Conservation (phyloP, 768 basidiomycete species). For the Termitomyces heimii region DNA sequence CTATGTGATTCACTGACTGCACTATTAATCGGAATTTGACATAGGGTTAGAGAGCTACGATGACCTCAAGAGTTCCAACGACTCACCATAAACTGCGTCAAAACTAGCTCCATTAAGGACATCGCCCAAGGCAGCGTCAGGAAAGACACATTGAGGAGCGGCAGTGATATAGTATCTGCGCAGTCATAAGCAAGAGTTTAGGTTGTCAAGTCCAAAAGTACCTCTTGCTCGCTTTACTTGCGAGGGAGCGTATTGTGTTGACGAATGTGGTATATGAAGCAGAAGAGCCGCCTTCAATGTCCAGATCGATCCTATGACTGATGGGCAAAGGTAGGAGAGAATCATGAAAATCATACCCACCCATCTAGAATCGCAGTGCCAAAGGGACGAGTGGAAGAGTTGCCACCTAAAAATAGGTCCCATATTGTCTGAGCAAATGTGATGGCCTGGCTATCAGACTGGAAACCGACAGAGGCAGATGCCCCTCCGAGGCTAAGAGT, state of each 20-base stretch:
- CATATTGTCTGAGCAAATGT: constrained; percentile 65
- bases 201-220: constrained; percentile 17
- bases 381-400: constrained; percentile 58
- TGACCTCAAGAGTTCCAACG: background rate
- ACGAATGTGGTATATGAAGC: constrained; percentile 49
- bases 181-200: background rate
- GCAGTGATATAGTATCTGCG: constrained; percentile 60
- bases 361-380: constrained; percentile 69
- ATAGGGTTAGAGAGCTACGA: background rate
- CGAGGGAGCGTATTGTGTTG: constrained; percentile 46
- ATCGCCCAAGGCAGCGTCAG: constrained; percentile 53
- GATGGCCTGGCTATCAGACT: constrained; percentile 48
- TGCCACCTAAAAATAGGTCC: constrained; percentile 62
- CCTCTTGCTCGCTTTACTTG: constrained; percentile 48
- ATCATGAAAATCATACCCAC: constrained; percentile 24
- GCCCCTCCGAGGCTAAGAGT: constrained; percentile 58
- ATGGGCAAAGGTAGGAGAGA: background rate
- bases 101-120: constrained; percentile 59
- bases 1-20: constrained; percentile 20
- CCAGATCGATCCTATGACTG: constrained; percentile 51
- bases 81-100: constrained; percentile 61
- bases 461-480: constrained; percentile 55
- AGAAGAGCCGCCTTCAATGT: constrained; percentile 65
- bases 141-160: constrained; percentile 65
- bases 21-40: constrained; percentile 19